Conservation (phyloP, 805 yeast genomes). For the Myxozyma neotropica region DNA sequence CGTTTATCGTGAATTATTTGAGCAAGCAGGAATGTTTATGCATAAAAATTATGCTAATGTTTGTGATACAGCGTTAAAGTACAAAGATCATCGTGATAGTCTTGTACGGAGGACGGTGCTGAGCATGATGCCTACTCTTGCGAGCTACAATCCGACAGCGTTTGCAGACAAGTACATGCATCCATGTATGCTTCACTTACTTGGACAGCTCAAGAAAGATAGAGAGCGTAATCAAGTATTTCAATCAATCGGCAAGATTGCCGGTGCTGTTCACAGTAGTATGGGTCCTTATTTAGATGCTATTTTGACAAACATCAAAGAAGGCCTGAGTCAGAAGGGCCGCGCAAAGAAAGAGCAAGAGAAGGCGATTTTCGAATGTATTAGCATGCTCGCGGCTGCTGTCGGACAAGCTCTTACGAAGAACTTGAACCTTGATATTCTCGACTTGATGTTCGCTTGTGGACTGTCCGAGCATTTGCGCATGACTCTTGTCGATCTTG, state of each 20-base stretch:
- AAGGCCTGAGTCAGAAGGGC: conserved; percentile 67
- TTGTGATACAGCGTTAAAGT: conserved; percentile 69
- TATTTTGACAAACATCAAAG: conserved; percentile 79
- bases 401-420: conserved; percentile 93
- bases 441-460: conserved; percentile 77
- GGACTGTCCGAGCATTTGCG: conserved; percentile 84
- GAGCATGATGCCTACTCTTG: conserved; percentile 77
- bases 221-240: conserved; percentile 78
- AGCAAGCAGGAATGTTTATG: conserved; percentile 71
- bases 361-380: conserved; percentile 83
- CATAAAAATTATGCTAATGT: conserved; percentile 72
- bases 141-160: conserved; percentile 69
- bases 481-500: conserved; percentile 67
- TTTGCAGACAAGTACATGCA: conserved; percentile 84
- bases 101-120: conserved; percentile 85
- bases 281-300: conserved; percentile 88
- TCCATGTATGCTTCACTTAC: conserved; percentile 71
- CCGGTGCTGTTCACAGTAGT: conserved; percentile 73
- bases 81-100: conserved; percentile 74
- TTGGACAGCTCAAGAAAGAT: conserved; percentile 73
- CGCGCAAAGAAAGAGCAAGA: conserved; percentile 70
- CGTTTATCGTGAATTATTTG: conserved; percentile 76
- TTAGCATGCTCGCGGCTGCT: conserved; percentile 81
- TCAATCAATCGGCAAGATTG: conserved; percentile 80
- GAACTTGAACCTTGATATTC: conserved; percentile 76